Evolutionary conservation across 1,284 basidiomycete species (phyloP).

Genomic region (Apiotrichum sp.): DNA sequence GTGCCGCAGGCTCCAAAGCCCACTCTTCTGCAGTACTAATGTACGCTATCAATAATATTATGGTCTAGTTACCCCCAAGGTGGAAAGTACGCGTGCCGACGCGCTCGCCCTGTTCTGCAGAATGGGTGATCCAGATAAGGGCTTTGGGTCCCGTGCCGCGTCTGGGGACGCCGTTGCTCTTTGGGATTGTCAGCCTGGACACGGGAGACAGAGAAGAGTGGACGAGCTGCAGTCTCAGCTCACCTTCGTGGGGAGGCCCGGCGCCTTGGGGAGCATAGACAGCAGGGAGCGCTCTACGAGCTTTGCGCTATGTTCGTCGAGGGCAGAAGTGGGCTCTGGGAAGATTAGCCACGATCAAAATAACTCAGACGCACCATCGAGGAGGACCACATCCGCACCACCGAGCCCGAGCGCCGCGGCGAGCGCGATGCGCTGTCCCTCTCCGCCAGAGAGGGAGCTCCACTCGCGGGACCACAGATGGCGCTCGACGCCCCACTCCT

Average conservation of each 20-base stretch:
- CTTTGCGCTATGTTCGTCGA: conserved; percentile 63
- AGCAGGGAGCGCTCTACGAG: conserved; percentile 61
- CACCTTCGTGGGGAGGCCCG: no score
- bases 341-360: conserved; percentile 49
- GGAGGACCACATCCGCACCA: conserved; percentile 67
- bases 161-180: conserved; percentile 4
- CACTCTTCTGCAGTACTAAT: no score
- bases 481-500: conserved; percentile 61
- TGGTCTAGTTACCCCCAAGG: no score
- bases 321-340: conserved; percentile 76
- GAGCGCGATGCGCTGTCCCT: conserved; percentile 71
- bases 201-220: neutral
- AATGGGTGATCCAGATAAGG: conserved; percentile 80
- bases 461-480: conserved; percentile 70
- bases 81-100: conserved; percentile 57
- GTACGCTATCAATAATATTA: no score
- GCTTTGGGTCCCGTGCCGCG: conserved; percentile 53
- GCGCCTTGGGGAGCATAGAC: conserved; percentile 48
- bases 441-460: conserved; percentile 72
- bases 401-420: conserved; percentile 65
- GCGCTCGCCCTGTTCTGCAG: conserved; percentile 65
- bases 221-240: neutral
- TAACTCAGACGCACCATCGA: conserved; percentile 61
- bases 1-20: no score
- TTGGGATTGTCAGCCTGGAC: no score